phyloP scores from a whole-genome alignment of 257 asterid species.

The Solanum lignicaule region DNA sequence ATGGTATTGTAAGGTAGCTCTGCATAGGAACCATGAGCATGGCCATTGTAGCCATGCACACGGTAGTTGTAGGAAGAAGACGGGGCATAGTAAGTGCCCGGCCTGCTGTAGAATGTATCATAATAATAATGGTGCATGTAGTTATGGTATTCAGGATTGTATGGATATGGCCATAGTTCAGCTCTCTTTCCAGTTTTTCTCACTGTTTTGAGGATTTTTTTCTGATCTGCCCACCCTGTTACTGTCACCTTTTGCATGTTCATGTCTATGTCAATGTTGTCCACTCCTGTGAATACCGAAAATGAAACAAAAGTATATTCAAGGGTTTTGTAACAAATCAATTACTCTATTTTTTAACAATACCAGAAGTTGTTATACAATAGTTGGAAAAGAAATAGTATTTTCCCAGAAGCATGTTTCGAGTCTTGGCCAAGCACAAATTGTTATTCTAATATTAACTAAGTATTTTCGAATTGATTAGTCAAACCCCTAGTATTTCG shows the following conservation, averaged over 20 bases:
- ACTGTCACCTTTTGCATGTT: constrained; percentile 61
- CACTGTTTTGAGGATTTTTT: constrained; percentile 46
- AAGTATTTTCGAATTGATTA: not conserved
- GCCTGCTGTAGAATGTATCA: constrained; percentile 14
- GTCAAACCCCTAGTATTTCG: not conserved
- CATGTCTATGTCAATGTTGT: constrained; percentile 52
- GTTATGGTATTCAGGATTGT: constrained; percentile 51
- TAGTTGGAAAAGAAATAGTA: not conserved
- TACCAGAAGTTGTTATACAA: not conserved
- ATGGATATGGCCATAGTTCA: constrained; percentile 75
- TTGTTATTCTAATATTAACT: not conserved
- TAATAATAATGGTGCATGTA: constrained; percentile 39
- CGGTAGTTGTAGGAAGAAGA: constrained; percentile 44
- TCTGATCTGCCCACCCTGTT: constrained; percentile 50
- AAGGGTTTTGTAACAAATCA: not conserved
- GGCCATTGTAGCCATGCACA: constrained; percentile 52
- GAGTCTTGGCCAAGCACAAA: not conserved
- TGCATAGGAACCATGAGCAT: constrained; percentile 45
- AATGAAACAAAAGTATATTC: not conserved
- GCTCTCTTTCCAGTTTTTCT: constrained; percentile 49
- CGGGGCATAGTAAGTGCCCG: constrained; percentile 4
- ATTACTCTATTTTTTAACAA: too few relatives aligned
- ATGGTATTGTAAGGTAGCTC: constrained; percentile 32
- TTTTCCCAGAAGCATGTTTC: not conserved
- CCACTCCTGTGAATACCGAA: constrained; percentile 32